These are phyloP conservation scores for Dittrichia graveolens DNA, from an alignment of 129 eudicot species.

Conservation along the genomic window DNA sequence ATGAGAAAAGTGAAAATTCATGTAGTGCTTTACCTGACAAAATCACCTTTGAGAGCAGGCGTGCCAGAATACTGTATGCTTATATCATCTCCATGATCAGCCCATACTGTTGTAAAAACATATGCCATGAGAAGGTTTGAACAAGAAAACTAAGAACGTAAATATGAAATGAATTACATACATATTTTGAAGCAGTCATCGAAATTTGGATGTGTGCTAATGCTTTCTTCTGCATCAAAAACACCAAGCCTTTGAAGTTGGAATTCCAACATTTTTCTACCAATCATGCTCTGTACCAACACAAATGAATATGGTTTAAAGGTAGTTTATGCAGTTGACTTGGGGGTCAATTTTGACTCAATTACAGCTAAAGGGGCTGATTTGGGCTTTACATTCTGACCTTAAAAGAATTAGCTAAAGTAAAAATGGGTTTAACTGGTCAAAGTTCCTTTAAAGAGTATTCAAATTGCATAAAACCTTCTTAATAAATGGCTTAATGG, in stretches of 20 bases:
- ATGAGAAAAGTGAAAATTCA: neutral
- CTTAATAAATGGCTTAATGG: neutral
- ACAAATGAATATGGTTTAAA: no score
- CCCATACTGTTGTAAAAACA: conserved; percentile 65
- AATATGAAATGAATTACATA: conserved; percentile 24
- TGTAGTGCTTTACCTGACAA: conserved; percentile 61
- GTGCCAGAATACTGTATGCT: conserved; percentile 97
- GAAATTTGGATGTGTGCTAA: conserved; percentile 67
- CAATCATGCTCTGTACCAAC: conserved; percentile 79
- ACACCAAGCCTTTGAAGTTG: conserved; percentile 93
- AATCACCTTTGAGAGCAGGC: conserved; percentile 90
- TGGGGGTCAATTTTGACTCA: no score
- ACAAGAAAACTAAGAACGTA: neutral
- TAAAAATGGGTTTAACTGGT: no score
- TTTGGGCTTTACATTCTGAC: no score
- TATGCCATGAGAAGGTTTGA: neutral
- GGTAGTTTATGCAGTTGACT: no score
- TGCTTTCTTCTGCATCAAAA: conserved; percentile 76
- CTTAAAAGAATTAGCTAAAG: no score
- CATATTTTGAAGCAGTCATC: conserved; percentile 67
- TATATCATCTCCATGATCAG: conserved; percentile 90
- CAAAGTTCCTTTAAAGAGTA: no score
- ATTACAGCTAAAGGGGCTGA: no score
- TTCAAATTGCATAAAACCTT: no score
- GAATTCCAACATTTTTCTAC: conserved; percentile 84